Base-by-base conservation (phyloP, 345 rosid genomes). In the Cochlearia excelsa region DNA sequence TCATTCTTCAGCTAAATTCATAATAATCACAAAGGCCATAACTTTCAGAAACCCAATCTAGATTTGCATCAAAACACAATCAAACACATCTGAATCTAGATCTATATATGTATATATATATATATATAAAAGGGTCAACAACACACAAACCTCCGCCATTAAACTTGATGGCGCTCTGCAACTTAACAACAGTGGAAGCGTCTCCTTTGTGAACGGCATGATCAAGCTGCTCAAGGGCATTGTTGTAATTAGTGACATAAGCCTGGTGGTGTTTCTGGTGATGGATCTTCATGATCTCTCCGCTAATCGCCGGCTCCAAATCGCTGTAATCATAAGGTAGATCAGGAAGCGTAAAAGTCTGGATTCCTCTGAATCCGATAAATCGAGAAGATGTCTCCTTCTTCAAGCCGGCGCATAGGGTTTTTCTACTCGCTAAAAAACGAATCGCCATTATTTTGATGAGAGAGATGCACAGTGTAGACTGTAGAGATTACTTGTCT, bases 241-340 rank as follows among this genome's bases (percentile, higher is more conserved):
- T 89, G 79, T 87, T 93, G 75, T 77, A 93, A 73, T 93, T 93
- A 37, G 95, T 82, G 65, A 93, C 54, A 57, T 93, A 93, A 52
- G 94, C n/a, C 73, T 83, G 91, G 64, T 93, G 99, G 57, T 93
- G 99, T 77, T 93, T 93, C 80, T 87, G 90, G 85, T 93, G 99
- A 59, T 93, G 99, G 31, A 93, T 72, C 80, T 85, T 85, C 99
- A 93, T 93, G 28, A 93, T 93, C 76, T 89, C 95, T 48, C 84
- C 99, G 66, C 86, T 82, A 58, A 93, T 83, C 49, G 77, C 96
- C 59, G 99, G 99, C 78, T 93, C 95, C 76, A 93, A 78, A 0
- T 90, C 92, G 16, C 84, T 76, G 28, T 93, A 93, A 50, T 85
- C 99, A 70, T 93, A 93, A 2, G 91, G 71, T 8, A 93, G 95